Evolutionary conservation across 345 rosid genomes (phyloP), one percentile per base, ranked within the genome.

Genomic region (Stellera chamaejasme): DNA sequence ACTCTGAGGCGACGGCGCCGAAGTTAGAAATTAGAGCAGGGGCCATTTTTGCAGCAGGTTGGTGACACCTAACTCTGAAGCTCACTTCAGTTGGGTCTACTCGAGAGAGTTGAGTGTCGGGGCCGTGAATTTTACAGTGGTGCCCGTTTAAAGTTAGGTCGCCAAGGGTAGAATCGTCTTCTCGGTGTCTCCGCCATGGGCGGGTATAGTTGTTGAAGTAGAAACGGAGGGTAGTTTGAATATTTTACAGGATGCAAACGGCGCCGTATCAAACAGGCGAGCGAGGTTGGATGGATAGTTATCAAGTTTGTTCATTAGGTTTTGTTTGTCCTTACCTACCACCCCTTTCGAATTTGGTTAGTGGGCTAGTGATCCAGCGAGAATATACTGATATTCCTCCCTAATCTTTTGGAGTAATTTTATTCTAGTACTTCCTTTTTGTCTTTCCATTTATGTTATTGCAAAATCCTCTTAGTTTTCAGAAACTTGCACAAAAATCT

Each of bases 11-110:
- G 46, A 63, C 51, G 49, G 75, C 77, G 72, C 75, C 79, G 72
- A 74, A 78, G 59, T 63, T 75, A 48, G 72, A 27, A 10, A 72
- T 77, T 47, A 84, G 73, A 11, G 90, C 54, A 26, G 95, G 85
- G 48, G 85, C 79, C 98, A 92, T 85, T 13, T 13, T 10, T 54
- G 5, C 42, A 10, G 11, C 46, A 4, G 54, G 13, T 0, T 15
- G 36, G 39, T 26, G 55, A 6, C 2, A 61, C 68, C 75, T 55
- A 71, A 69, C 72, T 45, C 53, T 52, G 13, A 45, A 3, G 43
- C 13, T 32, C 39, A 32, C 26, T 14, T 16, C 11, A 8, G 15
- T 13, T 54, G 50, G 59, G 51, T 56, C 13, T 39, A 48, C 52
- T 48, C 52, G 11, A 23, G 19, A 10, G 13, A 19, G 16, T 15